Percentiles rank a stretch among this genome's conserved stretches.
Conservation (phyloP, 176 grass and related monocot genomes). For the Cenchrus americanus region DNA sequence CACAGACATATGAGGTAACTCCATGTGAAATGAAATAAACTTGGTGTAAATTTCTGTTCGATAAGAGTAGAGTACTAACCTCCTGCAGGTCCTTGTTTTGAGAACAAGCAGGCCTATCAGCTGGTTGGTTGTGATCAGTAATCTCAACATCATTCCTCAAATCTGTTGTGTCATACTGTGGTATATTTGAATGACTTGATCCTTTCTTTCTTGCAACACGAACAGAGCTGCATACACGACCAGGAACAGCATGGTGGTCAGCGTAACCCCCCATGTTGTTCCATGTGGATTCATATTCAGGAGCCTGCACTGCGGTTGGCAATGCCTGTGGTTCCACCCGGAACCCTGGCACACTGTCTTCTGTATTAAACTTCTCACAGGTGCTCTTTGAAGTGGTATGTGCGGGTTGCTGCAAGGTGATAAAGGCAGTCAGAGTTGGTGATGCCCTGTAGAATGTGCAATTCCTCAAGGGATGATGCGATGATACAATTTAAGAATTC, state of each 20-base stretch:
- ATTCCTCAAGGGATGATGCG: background rate
- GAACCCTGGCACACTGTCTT: constrained; percentile 57
- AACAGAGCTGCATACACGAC: constrained; percentile 53
- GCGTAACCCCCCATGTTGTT: constrained; percentile 34
- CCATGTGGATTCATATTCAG: constrained; percentile 35
- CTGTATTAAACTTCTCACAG: constrained; percentile 48
- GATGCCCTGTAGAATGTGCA: constrained; percentile 3
- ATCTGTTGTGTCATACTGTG: constrained; percentile 34
- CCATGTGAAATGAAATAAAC: constrained; percentile 27
- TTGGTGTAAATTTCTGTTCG: background rate
- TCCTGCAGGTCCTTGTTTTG: constrained; percentile 65
- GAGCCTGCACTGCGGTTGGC: constrained; percentile 35
- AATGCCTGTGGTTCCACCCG: constrained; percentile 39
- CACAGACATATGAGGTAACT: constrained; percentile 25
- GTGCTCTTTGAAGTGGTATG: constrained; percentile 68
- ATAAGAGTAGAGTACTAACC: constrained; percentile 40
- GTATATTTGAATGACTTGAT: constrained; percentile 48
- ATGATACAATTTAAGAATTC: background rate
- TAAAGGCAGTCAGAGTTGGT: constrained; percentile 20
- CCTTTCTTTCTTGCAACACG: constrained; percentile 56
- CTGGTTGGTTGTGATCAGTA: constrained; percentile 44
- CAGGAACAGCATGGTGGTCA: constrained; percentile 28
- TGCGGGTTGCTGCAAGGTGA: constrained; percentile 44
- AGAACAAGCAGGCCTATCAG: constrained; percentile 42
- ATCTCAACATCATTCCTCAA: constrained; percentile 37